Percentiles rank a stretch among this genome's conserved stretches.
These are phyloP conservation scores for Castanea crenata DNA, from an alignment of 306 rosid species.

Conservation along the genomic window DNA sequence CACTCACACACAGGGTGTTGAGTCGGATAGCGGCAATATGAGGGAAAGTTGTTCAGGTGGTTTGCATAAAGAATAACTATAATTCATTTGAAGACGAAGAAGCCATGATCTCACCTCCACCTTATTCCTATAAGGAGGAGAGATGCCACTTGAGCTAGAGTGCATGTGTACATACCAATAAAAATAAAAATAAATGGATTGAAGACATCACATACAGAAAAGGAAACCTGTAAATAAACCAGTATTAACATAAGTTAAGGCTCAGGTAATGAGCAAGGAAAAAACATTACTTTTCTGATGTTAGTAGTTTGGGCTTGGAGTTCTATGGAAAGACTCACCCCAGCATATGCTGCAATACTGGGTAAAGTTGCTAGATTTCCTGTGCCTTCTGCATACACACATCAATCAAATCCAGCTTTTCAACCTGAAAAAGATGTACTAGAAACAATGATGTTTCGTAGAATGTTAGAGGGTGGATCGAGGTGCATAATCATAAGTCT, in stretches of 20 bases:
- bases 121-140: no score
- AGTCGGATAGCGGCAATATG: background rate
- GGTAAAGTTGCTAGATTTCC: constrained; percentile 67
- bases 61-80: background rate
- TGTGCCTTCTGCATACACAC: constrained; percentile 28
- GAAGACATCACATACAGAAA: background rate
- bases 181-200: background rate
- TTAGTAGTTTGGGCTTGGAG: background rate
- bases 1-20: background rate
- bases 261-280: background rate
- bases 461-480: constrained; percentile 13
- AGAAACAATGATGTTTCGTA: constrained; percentile 25
- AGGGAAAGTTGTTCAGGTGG: background rate
- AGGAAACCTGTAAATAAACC: background rate
- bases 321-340: constrained; percentile 51
- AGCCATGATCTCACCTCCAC: background rate
- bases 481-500: constrained; percentile 18
- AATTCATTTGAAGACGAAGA: background rate
- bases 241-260: background rate
- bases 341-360: constrained; percentile 64
- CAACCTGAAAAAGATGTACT: constrained; percentile 61
- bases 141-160: no score
- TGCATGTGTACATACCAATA: no score
- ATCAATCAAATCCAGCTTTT: constrained; percentile 83
- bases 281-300: background rate